Percentiles rank a stretch among this genome's conserved stretches.
phyloP scores from a whole-genome alignment of 305 asterid genomes.

The Salvia sclarea region DNA sequence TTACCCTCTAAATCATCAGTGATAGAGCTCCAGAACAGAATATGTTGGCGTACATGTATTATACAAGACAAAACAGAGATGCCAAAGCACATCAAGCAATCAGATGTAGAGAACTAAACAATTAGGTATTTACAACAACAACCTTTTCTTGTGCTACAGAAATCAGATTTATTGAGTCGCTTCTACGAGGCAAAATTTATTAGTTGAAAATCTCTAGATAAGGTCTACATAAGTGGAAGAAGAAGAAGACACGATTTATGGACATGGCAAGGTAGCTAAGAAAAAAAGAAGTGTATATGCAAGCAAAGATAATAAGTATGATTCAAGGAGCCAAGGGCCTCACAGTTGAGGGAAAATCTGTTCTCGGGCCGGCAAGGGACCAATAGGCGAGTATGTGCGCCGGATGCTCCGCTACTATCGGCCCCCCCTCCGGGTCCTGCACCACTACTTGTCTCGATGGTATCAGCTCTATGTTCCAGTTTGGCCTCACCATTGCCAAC shows the following conservation, averaged over 20 bases:
- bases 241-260: constrained; percentile 2
- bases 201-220: constrained; percentile 29
- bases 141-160: constrained; percentile 10
- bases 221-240: not conserved
- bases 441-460: constrained; percentile 54
- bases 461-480: constrained; percentile 92
- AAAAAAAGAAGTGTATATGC: not conserved
- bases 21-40: too few species aligned
- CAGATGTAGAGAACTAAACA: too few species aligned
- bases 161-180: constrained; percentile 12
- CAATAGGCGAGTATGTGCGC: constrained; percentile 94
- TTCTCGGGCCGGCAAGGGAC: constrained; percentile 87
- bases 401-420: constrained; percentile 50
- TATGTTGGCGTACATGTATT: too few species aligned
- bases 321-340: constrained; percentile 44
- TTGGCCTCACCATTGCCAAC: constrained; percentile 64
- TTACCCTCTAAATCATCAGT: too few species aligned
- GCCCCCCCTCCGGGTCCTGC: constrained; percentile 40
- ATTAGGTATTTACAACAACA: constrained; percentile 23
- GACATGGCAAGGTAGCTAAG: constrained; percentile 15
- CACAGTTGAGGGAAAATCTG: constrained; percentile 68
- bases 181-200: constrained; percentile 31
- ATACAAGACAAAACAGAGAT: too few species aligned
- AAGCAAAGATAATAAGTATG: not conserved
- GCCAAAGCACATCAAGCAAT: too few species aligned